Percentiles rank a stretch among this genome's conserved stretches.
These are phyloP conservation scores for Cutaneotrichosporon mucoides DNA, from an alignment of 1,284 basidiomycete genomes.

Conservation along the genomic window DNA sequence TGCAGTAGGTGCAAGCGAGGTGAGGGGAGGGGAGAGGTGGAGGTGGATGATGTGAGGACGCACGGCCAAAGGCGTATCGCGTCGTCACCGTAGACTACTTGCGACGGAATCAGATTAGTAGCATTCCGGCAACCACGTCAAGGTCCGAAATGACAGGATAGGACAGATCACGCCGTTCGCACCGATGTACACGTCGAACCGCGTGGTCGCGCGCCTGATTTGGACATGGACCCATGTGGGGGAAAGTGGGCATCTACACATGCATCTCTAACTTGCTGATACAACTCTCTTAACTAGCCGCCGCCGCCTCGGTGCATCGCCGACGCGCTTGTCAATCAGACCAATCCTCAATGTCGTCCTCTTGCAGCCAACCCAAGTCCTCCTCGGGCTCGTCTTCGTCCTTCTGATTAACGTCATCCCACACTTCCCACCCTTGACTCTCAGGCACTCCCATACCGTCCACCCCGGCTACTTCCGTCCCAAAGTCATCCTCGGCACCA, in stretches of 20 bases:
- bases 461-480: constrained; percentile 10
- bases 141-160: too few species aligned
- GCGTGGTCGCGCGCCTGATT: neutral
- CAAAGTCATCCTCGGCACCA: constrained; percentile 4
- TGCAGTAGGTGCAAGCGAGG: too few species aligned
- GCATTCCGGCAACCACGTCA: too few species aligned
- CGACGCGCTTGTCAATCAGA: too few species aligned
- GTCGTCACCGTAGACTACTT: neutral
- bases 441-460: constrained; percentile 19
- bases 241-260: too few species aligned
- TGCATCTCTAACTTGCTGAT: too few species aligned
- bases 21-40: neutral
- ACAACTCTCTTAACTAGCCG: too few species aligned
- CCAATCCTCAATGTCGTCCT: constrained; percentile 22
- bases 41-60: neutral
- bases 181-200: too few species aligned
- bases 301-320: too few species aligned
- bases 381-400: neutral
- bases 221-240: neutral
- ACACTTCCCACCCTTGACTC: constrained; percentile 9
- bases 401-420: constrained; percentile 4
- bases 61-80: neutral
- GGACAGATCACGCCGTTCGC: too few species aligned
- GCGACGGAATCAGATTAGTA: too few species aligned
- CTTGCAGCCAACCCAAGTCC: constrained; percentile 13